phyloP scores from a whole-genome alignment of 805 yeast genomes.

The Teunomyces tritomae region DNA sequence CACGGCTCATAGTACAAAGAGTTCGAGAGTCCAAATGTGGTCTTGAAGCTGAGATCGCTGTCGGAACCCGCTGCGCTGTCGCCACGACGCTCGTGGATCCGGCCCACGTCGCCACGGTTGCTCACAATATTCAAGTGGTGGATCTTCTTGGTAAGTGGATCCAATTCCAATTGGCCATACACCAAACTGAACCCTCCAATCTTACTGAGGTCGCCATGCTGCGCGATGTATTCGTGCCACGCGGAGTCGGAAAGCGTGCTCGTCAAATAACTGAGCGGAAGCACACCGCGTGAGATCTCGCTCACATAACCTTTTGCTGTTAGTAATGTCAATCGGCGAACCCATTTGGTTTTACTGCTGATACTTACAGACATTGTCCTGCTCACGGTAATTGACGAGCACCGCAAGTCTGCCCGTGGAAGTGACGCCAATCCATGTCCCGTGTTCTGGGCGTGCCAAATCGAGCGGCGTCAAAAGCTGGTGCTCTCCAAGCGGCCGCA shows the following conservation, averaged over 20 bases:
- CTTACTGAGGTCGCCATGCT: slow-evolving; percentile 14
- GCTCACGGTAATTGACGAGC: slow-evolving; percentile 71
- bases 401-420: slow-evolving; percentile 61
- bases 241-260: slow-evolving; percentile 33
- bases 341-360: not conserved
- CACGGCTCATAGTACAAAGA: slow-evolving; percentile 68
- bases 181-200: slow-evolving; percentile 66
- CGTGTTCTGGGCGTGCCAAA: slow-evolving; percentile 67
- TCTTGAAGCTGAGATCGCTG: slow-evolving; percentile 19
- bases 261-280: slow-evolving; percentile 47
- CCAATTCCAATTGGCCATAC: slow-evolving; percentile 46
- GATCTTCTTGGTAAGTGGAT: slow-evolving; percentile 20
- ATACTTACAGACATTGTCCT: slow-evolving; percentile 11
- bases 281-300: slow-evolving; percentile 51
- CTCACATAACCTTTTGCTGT: slow-evolving; percentile 19
- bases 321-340: slow-evolving; percentile 9
- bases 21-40: slow-evolving; percentile 63
- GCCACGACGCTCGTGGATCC: slow-evolving; percentile 21
- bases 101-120: slow-evolving; percentile 45
- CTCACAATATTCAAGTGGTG: slow-evolving; percentile 46
- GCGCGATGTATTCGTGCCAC: slow-evolving; percentile 33
- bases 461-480: slow-evolving; percentile 68
- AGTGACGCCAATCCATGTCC: slow-evolving; percentile 88
- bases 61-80: slow-evolving; percentile 7
- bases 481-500: slow-evolving; percentile 30